phyloP scores from a whole-genome alignment of 768 basidiomycete genomes.

The Galerina sulciceps region DNA sequence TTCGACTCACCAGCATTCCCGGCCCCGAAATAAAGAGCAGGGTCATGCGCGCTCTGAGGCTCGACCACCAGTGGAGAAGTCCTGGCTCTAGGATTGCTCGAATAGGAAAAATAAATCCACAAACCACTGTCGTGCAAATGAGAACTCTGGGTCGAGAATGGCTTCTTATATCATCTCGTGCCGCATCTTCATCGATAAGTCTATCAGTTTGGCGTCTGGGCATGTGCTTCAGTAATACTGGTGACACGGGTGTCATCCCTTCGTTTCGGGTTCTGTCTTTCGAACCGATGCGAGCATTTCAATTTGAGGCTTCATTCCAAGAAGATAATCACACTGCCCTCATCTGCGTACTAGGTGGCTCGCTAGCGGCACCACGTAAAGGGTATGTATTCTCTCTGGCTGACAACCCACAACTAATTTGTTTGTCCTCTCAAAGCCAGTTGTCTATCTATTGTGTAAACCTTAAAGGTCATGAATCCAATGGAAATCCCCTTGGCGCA shows the following conservation, averaged over 20 bases:
- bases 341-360: conserved; percentile 24
- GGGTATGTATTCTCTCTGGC: conserved; percentile 7
- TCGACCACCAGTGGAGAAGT: conserved; percentile 56
- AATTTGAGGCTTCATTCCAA: conserved; percentile 38
- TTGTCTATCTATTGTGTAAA: conserved; percentile 8
- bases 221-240: neutral
- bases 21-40: conserved; percentile 43
- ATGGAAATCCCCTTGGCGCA: neutral
- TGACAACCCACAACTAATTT: neutral
- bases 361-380: conserved; percentile 12
- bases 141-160: conserved; percentile 52
- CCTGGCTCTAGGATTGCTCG: conserved; percentile 36
- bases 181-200: conserved; percentile 28
- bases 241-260: conserved; percentile 1
- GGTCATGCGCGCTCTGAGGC: conserved; percentile 46
- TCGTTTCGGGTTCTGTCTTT: conserved; percentile 29
- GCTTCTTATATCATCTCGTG: conserved; percentile 47
- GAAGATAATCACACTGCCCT: conserved; percentile 21
- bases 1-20: conserved; percentile 34
- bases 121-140: conserved; percentile 47
- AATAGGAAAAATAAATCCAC: conserved; percentile 39
- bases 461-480: conserved; percentile 9
- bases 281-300: conserved; percentile 32
- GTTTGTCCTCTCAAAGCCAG: neutral
- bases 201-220: conserved; percentile 48